Evolutionary conservation across 805 yeast genomes (phyloP).

Genomic region (Teunomyces atbi): DNA sequence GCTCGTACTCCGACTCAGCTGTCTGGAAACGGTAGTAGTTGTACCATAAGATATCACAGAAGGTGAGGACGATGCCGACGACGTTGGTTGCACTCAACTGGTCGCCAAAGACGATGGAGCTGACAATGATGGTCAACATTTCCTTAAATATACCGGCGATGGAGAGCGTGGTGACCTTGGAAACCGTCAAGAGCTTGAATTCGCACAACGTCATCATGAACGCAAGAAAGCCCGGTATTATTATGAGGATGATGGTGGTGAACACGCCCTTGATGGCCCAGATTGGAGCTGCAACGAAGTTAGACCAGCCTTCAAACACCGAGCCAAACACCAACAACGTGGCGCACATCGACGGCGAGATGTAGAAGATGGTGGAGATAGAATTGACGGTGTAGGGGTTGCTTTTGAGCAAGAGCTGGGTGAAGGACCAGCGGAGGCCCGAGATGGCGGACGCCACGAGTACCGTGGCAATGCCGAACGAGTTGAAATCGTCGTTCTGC

Average conservation of each 20-base stretch:
- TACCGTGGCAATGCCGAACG: conserved; percentile 70
- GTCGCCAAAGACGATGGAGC: conserved; percentile 73
- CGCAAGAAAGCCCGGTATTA: conserved; percentile 84
- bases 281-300: conserved; percentile 52
- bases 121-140: conserved; percentile 72
- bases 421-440: conserved; percentile 93
- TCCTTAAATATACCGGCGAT: conserved; percentile 95
- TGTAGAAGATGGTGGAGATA: conserved; percentile 74
- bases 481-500: conserved; percentile 19
- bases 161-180: conserved; percentile 82
- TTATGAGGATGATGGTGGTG: conserved; percentile 54
- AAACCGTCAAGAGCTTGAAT: conserved; percentile 74
- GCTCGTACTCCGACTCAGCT: conserved; percentile 10
- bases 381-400: conserved; percentile 68
- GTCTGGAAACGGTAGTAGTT: conserved; percentile 57
- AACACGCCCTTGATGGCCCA: conserved; percentile 64
- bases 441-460: conserved; percentile 75
- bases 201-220: conserved; percentile 89
- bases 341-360: conserved; percentile 81
- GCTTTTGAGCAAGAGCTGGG: conserved; percentile 73
- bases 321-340: conserved; percentile 62
- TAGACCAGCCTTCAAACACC: conserved; percentile 63
- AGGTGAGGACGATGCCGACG: conserved; percentile 71
- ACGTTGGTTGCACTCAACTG: conserved; percentile 62
- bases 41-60: conserved; percentile 80